Evolutionary conservation across 768 basidiomycete genomes (phyloP).

Genomic region (Termitomyces sp.): DNA sequence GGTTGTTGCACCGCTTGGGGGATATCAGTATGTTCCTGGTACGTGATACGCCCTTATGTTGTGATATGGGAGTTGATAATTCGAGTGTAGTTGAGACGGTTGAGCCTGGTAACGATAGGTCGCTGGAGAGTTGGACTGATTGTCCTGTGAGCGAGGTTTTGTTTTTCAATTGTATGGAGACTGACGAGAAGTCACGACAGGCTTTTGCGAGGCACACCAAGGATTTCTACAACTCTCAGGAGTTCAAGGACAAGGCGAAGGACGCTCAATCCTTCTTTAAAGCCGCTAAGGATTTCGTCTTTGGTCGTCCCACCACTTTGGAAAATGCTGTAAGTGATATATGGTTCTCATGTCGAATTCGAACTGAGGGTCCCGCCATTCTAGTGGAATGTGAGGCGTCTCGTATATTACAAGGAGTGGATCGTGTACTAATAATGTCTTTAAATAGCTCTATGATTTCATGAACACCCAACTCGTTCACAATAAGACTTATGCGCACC

Average conservation of each 20-base stretch:
- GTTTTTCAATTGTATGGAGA: too few species aligned
- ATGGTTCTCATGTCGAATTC: background rate
- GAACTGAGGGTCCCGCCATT: conserved; percentile 15
- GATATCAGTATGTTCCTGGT: conserved; percentile 88
- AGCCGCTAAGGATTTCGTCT: conserved; percentile 64
- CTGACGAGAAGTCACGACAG: conserved; percentile 25
- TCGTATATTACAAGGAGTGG: too few species aligned
- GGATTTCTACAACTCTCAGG: conserved; percentile 54
- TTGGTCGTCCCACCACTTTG: conserved; percentile 61
- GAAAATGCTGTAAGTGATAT: conserved; percentile 58
- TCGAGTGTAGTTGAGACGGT: conserved; percentile 75
- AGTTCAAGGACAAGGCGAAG: conserved; percentile 60
- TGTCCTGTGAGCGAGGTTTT: conserved; percentile 37
- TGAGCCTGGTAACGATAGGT: conserved; percentile 78
- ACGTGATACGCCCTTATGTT: conserved; percentile 15
- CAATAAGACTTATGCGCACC: conserved; percentile 78
- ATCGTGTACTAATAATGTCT: conserved; percentile 1
- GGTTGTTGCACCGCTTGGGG: conserved; percentile 69
- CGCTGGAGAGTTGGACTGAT: conserved; percentile 75
- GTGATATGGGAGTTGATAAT: too few species aligned
- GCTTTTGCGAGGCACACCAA: conserved; percentile 63
- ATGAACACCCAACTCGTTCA: conserved; percentile 72
- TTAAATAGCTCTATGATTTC: conserved; percentile 65
- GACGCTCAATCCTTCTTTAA: conserved; percentile 64
- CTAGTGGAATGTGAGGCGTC: conserved; percentile 68